A percentile compares a stretch with the other conserved stretches of the same genome.
phyloP scores from a whole-genome alignment of 805 yeast genomes.

The Soucietia sequanensis region DNA sequence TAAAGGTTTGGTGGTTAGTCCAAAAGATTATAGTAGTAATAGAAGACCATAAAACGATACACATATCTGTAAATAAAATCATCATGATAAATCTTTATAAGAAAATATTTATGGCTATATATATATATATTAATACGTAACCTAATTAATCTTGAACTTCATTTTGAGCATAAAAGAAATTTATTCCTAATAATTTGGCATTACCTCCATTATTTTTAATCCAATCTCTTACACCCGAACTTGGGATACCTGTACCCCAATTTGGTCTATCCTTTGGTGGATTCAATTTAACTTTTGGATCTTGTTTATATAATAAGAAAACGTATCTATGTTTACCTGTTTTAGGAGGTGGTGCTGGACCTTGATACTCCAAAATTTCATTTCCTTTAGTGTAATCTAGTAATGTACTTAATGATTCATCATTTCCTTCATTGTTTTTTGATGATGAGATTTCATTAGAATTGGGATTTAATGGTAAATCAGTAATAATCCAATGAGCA shows the following conservation, averaged over 20 bases:
- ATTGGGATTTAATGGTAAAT: slow-evolving; percentile 44
- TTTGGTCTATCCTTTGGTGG: slow-evolving; percentile 57
- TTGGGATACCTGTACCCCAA: slow-evolving; percentile 88
- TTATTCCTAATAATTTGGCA: slow-evolving; percentile 63
- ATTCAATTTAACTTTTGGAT: slow-evolving; percentile 38
- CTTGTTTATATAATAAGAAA: slow-evolving; percentile 71
- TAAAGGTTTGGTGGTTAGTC: slow-evolving; percentile 85
- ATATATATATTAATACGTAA: background rate
- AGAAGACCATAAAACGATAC: no score
- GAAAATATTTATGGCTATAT: no score
- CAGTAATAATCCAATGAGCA: slow-evolving; percentile 68
- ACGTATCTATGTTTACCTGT: slow-evolving; percentile 89
- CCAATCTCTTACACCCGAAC: slow-evolving; percentile 76
- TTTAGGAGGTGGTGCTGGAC: slow-evolving; percentile 88
- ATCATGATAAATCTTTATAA: no score
- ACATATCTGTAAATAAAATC: no score
- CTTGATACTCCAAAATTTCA: slow-evolving; percentile 57
- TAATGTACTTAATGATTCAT: slow-evolving; percentile 28
- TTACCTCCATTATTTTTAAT: slow-evolving; percentile 57
- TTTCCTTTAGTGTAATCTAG: slow-evolving; percentile 36
- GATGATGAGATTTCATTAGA: slow-evolving; percentile 16
- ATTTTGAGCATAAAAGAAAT: slow-evolving; percentile 82
- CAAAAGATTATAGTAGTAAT: slow-evolving; percentile 58
- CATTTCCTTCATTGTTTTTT: no score
- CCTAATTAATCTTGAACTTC: slow-evolving; percentile 13